These are phyloP conservation scores for Candida glucosophila DNA, from an alignment of 1,139 yeast genomes.

Conservation along the genomic window DNA sequence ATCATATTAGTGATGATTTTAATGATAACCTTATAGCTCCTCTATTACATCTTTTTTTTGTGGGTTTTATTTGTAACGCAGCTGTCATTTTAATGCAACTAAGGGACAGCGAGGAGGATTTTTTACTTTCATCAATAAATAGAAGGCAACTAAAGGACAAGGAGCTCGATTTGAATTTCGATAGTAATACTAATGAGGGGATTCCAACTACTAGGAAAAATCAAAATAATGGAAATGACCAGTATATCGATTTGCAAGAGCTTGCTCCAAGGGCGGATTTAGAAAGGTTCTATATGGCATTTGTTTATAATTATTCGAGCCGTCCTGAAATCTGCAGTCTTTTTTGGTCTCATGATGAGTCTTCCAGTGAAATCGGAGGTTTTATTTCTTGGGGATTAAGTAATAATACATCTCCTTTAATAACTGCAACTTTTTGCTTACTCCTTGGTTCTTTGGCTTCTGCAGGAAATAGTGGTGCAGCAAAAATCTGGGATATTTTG, in stretches of 20 bases:
- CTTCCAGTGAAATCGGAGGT: constrained; percentile 42
- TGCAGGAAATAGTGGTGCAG: constrained; percentile 45
- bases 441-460: constrained; percentile 68
- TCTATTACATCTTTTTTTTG: constrained; percentile 46
- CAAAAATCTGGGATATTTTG: constrained; percentile 34
- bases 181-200: too few species aligned
- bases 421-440: constrained; percentile 75
- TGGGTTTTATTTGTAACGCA: constrained; percentile 56
- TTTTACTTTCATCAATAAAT: constrained; percentile 43
- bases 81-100: constrained; percentile 76
- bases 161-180: too few species aligned
- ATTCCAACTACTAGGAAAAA: too few species aligned
- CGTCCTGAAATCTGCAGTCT: constrained; percentile 49
- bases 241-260: constrained; percentile 36
- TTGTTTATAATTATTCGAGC: constrained; percentile 59
- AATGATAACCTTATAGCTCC: constrained; percentile 28
- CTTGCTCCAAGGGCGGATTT: constrained; percentile 70
- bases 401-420: constrained; percentile 69
- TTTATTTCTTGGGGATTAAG: constrained; percentile 84
- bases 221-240: constrained; percentile 6
- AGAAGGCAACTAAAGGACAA: constrained; percentile 18
- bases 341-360: constrained; percentile 68
- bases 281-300: constrained; percentile 76
- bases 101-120: constrained; percentile 83
- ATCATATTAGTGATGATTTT: constrained; percentile 15